Evolutionary conservation across 108 stramenopile genomes (phyloP).

Genomic region (Skeletonema potamos): DNA sequence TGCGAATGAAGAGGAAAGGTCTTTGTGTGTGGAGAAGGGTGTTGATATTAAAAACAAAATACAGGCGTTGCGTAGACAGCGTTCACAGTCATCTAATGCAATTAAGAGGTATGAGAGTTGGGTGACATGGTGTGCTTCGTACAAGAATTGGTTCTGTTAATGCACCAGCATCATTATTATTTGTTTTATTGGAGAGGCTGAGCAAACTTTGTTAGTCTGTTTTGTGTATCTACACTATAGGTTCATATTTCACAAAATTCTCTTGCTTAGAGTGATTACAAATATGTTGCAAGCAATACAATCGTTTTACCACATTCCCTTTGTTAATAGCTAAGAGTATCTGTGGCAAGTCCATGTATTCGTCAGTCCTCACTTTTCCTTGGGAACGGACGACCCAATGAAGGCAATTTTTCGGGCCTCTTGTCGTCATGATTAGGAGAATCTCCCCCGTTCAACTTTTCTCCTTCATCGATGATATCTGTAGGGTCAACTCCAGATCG

Average conservation of each 20-base stretch:
- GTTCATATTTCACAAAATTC: neutral
- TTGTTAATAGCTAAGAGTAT: too few species aligned
- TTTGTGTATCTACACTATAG: neutral
- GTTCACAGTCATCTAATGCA: constrained; percentile 11
- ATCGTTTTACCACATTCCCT: too few species aligned
- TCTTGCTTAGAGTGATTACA: too few species aligned
- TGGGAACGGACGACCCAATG: neutral
- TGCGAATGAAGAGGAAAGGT: constrained; percentile 23
- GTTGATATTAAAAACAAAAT: constrained; percentile 31
- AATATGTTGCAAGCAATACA: too few species aligned
- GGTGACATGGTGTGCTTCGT: constrained; percentile 43
- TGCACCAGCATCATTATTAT: neutral
- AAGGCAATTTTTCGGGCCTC: neutral
- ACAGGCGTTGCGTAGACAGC: constrained; percentile 12
- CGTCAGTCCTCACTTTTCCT: neutral
- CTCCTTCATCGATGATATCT: neutral
- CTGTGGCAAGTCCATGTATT: too few species aligned
- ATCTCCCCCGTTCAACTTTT: neutral
- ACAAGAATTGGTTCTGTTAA: constrained; percentile 48
- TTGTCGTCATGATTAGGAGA: neutral
- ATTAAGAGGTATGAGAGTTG: constrained; percentile 30
- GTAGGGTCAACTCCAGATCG: neutral
- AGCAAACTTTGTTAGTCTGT: neutral
- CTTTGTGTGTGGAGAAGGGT: constrained; percentile 34
- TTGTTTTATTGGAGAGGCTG: neutral